Evolutionary conservation across 2,329 filamentous ascomycete genomes (phyloP).

Genomic region (Cylindrodendrum hubeiense): DNA sequence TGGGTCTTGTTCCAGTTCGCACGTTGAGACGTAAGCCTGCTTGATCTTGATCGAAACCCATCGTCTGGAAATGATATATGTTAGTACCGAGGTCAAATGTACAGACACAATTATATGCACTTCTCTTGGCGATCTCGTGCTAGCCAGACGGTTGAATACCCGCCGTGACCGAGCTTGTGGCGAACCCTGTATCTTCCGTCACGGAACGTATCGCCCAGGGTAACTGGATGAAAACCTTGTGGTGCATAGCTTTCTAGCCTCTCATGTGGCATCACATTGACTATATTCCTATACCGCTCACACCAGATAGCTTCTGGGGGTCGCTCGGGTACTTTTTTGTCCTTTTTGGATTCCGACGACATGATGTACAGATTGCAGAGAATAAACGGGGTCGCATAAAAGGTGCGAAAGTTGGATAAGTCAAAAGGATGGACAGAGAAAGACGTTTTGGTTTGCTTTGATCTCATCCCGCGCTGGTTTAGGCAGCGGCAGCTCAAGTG

Average conservation of each 20-base stretch:
- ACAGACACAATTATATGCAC: not conserved
- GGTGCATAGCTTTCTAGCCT: not conserved
- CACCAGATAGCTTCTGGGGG: not conserved
- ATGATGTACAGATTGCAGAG: not conserved
- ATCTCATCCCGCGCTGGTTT: too few species aligned
- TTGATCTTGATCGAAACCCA: conserved; percentile 28
- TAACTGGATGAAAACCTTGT: conserved; percentile 17
- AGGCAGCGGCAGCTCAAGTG: too few species aligned
- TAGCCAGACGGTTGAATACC: conserved; percentile 24
- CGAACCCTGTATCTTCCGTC: conserved; percentile 16
- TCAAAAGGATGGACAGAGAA: not conserved
- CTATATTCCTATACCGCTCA: not conserved
- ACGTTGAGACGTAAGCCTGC: conserved; percentile 7
- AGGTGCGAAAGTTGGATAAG: not conserved
- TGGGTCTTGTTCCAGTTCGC: conserved; percentile 15
- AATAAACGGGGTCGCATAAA: not conserved
- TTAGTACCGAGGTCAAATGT: not conserved
- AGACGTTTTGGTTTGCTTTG: too few species aligned
- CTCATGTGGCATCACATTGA: not conserved
- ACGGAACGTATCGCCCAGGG: conserved; percentile 15
- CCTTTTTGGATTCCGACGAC: not conserved
- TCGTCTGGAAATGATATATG: not conserved
- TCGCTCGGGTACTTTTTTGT: not conserved
- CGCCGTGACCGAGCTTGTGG: conserved; percentile 14
- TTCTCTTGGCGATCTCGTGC: conserved; percentile 4